These are phyloP conservation scores for Pichia sp. DNA, from an alignment of 1,139 yeast species.

Conservation along the genomic window DNA sequence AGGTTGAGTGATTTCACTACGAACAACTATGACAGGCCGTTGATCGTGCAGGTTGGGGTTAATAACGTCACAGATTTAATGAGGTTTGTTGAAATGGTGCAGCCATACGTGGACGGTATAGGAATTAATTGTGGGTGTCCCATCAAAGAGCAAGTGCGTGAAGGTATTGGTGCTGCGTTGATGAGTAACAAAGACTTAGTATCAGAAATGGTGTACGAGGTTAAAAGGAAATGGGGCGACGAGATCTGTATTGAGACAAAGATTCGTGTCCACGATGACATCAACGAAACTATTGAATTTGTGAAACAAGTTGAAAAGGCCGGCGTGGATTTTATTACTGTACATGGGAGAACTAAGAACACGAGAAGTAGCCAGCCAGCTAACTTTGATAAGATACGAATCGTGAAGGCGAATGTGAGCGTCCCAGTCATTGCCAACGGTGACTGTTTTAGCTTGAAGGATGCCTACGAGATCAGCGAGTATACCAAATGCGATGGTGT, in stretches of 20 bases:
- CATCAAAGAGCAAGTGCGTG: slow-evolving; percentile 87
- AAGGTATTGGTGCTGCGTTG: slow-evolving; percentile 95
- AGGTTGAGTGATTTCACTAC: slow-evolving; percentile 83
- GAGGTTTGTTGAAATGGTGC: slow-evolving; percentile 83
- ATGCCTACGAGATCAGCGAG: slow-evolving; percentile 56
- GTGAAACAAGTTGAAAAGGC: slow-evolving; percentile 73
- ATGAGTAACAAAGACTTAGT: slow-evolving; percentile 83
- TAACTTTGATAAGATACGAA: slow-evolving; percentile 73
- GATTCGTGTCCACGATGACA: slow-evolving; percentile 78
- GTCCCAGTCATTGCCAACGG: slow-evolving; percentile 95
- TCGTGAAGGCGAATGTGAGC: slow-evolving; percentile 53
- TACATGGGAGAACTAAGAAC: slow-evolving; percentile 85
- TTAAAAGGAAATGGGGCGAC: slow-evolving; percentile 69
- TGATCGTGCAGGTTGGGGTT: slow-evolving; percentile 88
- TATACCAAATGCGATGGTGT: slow-evolving; percentile 83
- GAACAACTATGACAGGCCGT: slow-evolving; percentile 59
- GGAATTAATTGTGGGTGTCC: slow-evolving; percentile 98
- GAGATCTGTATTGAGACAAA: slow-evolving; percentile 79
- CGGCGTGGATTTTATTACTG: slow-evolving; percentile 91
- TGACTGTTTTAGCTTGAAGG: slow-evolving; percentile 71
- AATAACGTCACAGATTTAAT: slow-evolving; percentile 81
- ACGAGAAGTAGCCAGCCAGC: slow-evolving; percentile 85
- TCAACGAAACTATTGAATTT: slow-evolving; percentile 66
- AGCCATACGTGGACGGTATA: slow-evolving; percentile 87
- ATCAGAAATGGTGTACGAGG: slow-evolving; percentile 77